Base-by-base conservation (phyloP, 1,284 basidiomycete genomes). In the Sporisorium reilianum region DNA sequence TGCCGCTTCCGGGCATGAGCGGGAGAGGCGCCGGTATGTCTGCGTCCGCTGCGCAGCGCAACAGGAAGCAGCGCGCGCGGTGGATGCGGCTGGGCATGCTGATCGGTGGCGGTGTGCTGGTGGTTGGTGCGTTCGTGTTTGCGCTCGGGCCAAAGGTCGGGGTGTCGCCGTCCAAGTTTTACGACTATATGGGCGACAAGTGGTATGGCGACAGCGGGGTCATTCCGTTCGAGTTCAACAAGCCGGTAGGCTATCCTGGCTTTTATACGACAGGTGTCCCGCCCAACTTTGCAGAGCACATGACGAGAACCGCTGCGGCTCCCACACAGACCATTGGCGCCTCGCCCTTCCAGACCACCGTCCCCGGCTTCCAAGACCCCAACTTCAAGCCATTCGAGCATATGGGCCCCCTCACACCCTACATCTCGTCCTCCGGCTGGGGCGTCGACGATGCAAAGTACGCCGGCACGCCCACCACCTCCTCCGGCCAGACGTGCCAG, bases 361-460 rank as follows among this genome's bases (percentile, higher is more conserved):
- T 83, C 10, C 77, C 81, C 0, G 68, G 73, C 25, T 70, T 75
- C n/a, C 67, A 63, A 22, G 58, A 75, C 34, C 51, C 58, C 2
- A 58, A 59, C 46, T 81, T 81, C 55, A 69, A 78, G 23, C 75
- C 80, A 2, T 84, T 84, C 55, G 63, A 78, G 36, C 81, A 83
- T 46, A 84, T 84, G 83, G 83, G 83, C 18, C 79, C 80, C 10
- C 61, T 84, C 9, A 77, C 82, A 1, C 83, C 83, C 1, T 84
- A 84, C 59, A 34, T 64, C 14, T 77, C 83, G 0, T 76, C 80
- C 12, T 66, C 68, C 14, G 80, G 75, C 5, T 81, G 77, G 60
- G 77, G 76, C 5, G 50, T 81, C 11, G 82, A 83, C 53, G 75
- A 81, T 30, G 64, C 71, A 20, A 74, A 61, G 46, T 79, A 80